Evolutionary conservation across 345 rosid species (phyloP), one percentile per base, ranked within the genome.

Genomic region (Raphanus sativus): DNA sequence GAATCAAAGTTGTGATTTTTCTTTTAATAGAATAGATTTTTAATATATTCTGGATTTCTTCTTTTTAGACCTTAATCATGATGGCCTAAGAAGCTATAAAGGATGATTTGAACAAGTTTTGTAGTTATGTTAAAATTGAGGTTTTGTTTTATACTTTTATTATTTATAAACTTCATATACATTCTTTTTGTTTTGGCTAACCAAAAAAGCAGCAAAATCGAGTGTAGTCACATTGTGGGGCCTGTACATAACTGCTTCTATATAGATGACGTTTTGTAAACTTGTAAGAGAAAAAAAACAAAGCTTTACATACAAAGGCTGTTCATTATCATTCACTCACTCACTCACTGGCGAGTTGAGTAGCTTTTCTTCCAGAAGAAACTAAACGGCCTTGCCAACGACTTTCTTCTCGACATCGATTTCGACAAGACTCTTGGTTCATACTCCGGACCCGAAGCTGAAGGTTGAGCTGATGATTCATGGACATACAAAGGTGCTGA

Each of bases 361-460:
- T 52, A 52, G 59, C 59, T 52, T 52, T 52, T 52, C 59, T 52
- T 52, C 59, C 59, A 52, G 25, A 52, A 52, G 70, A 88, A 86
- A 71, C 91, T 88, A 25, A 89, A 84, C 42, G 93, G 93, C 66
- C 83, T 96, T 29, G 59, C 25, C 59, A 52, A 52, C 3, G 59
- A 52, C 59, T 52, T 52, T 7, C 59, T 52, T 16, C 59, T 52
- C 4, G 59, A 52, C 59, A 52, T 52, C 59, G 59, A 52, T 52
- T 52, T 52, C 25, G 59, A 52, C 59, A 52, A 52, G 59, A 52
- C 59, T 52, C 59, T 52, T 7, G 59, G 59, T 52, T 52, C 59
- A 52, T 16, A 15, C 16, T 16, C 59, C 59, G 58, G 58, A 52
- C 25, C 9, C 6, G 59, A 3, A 52, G 4, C 59, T 28, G 86